Evolutionary conservation across 768 basidiomycete genomes (phyloP).

Genomic region (Kwoniella shandongensis): DNA sequence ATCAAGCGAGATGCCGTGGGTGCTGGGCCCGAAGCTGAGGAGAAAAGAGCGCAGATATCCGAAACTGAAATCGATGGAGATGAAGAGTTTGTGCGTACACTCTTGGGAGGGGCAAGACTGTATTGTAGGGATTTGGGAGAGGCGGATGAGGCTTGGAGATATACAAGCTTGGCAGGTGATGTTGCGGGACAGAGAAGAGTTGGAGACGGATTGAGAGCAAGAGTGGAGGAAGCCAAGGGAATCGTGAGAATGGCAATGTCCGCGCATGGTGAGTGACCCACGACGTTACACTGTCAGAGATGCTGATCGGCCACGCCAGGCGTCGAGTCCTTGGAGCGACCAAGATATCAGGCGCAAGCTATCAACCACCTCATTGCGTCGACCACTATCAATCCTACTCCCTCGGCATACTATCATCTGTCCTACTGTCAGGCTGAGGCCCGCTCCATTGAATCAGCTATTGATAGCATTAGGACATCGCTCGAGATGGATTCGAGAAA

Average conservation of each 20-base stretch:
- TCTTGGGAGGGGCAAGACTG: constrained; percentile 75
- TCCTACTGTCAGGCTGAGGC: constrained; percentile 70
- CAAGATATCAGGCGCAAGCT: constrained; percentile 62
- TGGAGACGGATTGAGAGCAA: constrained; percentile 30
- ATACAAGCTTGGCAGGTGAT: constrained; percentile 47
- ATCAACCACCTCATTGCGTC: constrained; percentile 57
- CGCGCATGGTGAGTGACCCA: constrained; percentile 62
- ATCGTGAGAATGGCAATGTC: constrained; percentile 71
- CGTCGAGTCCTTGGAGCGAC: constrained; percentile 65
- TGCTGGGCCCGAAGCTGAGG: constrained; percentile 9
- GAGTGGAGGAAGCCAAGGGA: constrained; percentile 57
- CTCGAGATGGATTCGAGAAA: constrained; percentile 65
- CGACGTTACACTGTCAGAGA: too few species aligned
- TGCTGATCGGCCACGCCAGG: constrained; percentile 58
- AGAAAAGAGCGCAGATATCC: constrained; percentile 20
- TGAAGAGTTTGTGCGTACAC: constrained; percentile 69
- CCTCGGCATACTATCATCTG: constrained; percentile 69
- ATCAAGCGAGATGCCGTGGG: constrained; percentile 2
- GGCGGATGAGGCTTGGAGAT: constrained; percentile 58
- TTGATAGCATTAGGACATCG: constrained; percentile 66
- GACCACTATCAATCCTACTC: constrained; percentile 41
- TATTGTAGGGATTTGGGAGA: constrained; percentile 64
- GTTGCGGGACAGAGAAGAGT: constrained; percentile 58
- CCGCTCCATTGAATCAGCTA: constrained; percentile 68
- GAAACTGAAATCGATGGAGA: constrained; percentile 64